Evolutionary conservation across 2,329 filamentous ascomycete species (phyloP), one percentile per base, ranked within the genome.

Genomic region (Colletotrichum eremochloae): DNA sequence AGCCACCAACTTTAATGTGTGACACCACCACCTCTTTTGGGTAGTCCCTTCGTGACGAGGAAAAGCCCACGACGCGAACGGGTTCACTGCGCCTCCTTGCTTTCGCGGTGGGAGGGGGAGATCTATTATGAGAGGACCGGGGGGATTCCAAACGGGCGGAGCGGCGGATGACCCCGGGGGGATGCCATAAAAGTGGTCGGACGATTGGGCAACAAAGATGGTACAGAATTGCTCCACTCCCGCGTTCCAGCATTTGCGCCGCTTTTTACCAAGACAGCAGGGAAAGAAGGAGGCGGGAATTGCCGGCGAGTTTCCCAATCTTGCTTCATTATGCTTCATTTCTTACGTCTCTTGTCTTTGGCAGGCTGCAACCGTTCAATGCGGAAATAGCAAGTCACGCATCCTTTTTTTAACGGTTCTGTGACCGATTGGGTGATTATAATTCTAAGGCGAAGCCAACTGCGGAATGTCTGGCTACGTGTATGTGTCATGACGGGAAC

Each of bases 71-170:
- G 65, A 68, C 58, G 65, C 56, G 69, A 62, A 55, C 64, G 55
- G 50, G 20, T 57, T 52, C 53, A 63, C 69, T 72, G 69, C 69
- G 69, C 69, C 69, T 69, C 69, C 69, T 50, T 64, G 66, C 69
- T 69, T 69, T 69, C 60, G 55, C 62, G 55, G 56, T 68, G 68
- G 63, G 50, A 53, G 44, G 36, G 63, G 40, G 61, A 29, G 40
- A 42, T 42, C 1, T 18, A 31, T 24, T 36, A 33, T 36, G 50
- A 33, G 55, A 33, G 48, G 36, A 48, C 44, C 29, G 62, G 65
- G 58, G 52, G 38, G 63, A 31, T 40, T 64, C 55, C 65, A 68
- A 72, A 53, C 67, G 60, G 65, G 69, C 69, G 65, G 66, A 68
- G 60, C 65, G 68, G 53, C 63, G 57, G 42, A 20, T 20, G 7